Conservation (phyloP, 2,329 filamentous ascomycete species). For the Penicillium occitanis region DNA sequence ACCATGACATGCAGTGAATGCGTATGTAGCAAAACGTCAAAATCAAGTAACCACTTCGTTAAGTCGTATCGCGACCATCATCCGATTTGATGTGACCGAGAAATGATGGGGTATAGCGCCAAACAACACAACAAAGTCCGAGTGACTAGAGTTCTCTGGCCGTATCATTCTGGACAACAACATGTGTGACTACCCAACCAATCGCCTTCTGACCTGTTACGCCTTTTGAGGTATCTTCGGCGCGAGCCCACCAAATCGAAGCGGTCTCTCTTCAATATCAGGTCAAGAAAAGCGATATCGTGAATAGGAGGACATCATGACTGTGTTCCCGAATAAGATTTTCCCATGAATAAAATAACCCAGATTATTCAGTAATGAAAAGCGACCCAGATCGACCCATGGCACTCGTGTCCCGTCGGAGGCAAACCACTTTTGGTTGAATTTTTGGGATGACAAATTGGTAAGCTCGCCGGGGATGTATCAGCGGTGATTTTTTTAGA, state of each 20-base stretch:
- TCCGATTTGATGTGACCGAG: constrained; percentile 3
- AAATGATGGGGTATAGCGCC: constrained; percentile 8
- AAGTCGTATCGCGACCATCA: constrained; percentile 10
- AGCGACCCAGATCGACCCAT: constrained; percentile 19
- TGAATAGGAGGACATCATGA: constrained; percentile 16
- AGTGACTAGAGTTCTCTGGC: background rate
- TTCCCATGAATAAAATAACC: background rate
- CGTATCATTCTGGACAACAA: constrained; percentile 10
- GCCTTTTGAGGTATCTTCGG: constrained; percentile 3
- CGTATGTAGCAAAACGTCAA: constrained; percentile 13
- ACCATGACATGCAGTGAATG: constrained; percentile 15
- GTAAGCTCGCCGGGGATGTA: constrained; percentile 23
- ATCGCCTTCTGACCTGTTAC: constrained; percentile 10
- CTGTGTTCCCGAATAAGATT: constrained; percentile 10
- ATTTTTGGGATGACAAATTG: background rate
- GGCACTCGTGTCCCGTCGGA: constrained; percentile 18
- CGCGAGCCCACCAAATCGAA: constrained; percentile 11
- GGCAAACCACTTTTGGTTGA: constrained; percentile 12
- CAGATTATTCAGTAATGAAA: constrained; percentile 18
- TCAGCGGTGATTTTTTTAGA: constrained; percentile 55
- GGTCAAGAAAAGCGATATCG: constrained; percentile 18
- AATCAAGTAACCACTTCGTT: constrained; percentile 12
- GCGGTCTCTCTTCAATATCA: constrained; percentile 13
- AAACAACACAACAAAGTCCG: constrained; percentile 12
- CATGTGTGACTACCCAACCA: background rate